Percentiles rank a stretch among this genome's conserved stretches.
Conservation (phyloP, 441 rosid species). For the Erodium texanum region DNA sequence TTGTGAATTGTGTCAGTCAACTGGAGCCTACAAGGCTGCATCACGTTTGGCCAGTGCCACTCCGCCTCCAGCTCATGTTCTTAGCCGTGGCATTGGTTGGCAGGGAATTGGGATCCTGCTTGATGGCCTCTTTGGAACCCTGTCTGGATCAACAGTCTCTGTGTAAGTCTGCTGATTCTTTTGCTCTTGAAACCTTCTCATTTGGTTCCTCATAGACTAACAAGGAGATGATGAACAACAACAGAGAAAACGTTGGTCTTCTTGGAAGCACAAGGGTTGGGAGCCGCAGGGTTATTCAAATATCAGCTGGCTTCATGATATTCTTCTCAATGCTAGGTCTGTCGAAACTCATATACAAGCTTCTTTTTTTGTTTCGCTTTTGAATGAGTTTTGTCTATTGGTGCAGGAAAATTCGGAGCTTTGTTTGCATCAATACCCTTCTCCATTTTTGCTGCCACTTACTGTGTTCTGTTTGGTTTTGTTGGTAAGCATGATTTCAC, state of each 20-base stretch:
- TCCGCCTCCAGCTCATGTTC: constrained; percentile 97
- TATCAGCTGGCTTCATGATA: constrained; percentile 97
- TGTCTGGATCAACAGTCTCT: constrained; percentile 78
- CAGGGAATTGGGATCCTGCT: constrained; percentile 84
- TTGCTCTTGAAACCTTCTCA: constrained; percentile 8
- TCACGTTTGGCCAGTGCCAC: constrained; percentile 97
- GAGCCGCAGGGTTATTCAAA: constrained; percentile 95
- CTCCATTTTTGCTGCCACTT: constrained; percentile 83
- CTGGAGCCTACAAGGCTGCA: constrained; percentile 98
- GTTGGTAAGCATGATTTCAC: constrained; percentile 52
- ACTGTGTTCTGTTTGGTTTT: constrained; percentile 86
- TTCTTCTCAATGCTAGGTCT: constrained; percentile 91
- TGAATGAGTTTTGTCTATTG: constrained; percentile 2
- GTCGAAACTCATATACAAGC: constrained; percentile 10
- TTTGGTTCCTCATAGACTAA: constrained; percentile 13
- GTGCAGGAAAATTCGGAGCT: constrained; percentile 90
- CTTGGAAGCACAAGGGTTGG: constrained; percentile 99
- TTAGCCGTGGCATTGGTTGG: constrained; percentile 99
- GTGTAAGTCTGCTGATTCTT: constrained; percentile 38
- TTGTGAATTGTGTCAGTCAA: constrained; percentile 45
- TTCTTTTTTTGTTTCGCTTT: not conserved
- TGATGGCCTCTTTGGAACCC: constrained; percentile 78
- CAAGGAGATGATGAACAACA: not conserved
- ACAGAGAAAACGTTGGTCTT: constrained; percentile 93
- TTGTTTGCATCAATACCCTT: constrained; percentile 96